phyloP scores from a whole-genome alignment of 176 grass and related monocot genomes.

The Musa acuminata region DNA sequence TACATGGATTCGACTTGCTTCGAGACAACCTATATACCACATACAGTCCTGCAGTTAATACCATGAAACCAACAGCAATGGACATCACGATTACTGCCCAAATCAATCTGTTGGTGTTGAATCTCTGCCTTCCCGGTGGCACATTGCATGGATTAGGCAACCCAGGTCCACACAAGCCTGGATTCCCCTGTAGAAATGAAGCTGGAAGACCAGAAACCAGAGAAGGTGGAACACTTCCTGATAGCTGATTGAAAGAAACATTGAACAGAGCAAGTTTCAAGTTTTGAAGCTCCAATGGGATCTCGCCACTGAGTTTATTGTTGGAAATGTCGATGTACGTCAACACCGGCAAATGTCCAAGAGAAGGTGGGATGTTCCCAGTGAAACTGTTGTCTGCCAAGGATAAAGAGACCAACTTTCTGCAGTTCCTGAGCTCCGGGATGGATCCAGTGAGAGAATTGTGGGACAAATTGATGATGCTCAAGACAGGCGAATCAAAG shows the following conservation, averaged over 20 bases:
- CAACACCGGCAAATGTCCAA: slow-evolving; percentile 49
- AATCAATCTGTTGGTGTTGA: slow-evolving; percentile 14
- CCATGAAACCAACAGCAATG: slow-evolving; percentile 19
- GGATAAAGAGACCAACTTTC: slow-evolving; percentile 59
- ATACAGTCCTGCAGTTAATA: slow-evolving; percentile 32
- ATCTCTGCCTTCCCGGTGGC: slow-evolving; percentile 10
- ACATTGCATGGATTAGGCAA: slow-evolving; percentile 31
- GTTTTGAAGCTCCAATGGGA: slow-evolving; percentile 43
- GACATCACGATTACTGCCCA: slow-evolving; percentile 30
- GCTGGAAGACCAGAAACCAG: slow-evolving; percentile 53
- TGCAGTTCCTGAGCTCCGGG: slow-evolving; percentile 44
- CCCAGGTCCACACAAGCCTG: slow-evolving; percentile 46
- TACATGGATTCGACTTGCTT: background rate
- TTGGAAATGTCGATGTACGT: slow-evolving; percentile 79
- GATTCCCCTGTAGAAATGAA: slow-evolving; percentile 58
- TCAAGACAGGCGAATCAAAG: slow-evolving; percentile 61
- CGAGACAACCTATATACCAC: slow-evolving; percentile 23
- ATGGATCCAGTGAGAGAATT: slow-evolving; percentile 46
- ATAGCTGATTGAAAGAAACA: slow-evolving; percentile 60
- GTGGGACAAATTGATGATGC: slow-evolving; percentile 61
- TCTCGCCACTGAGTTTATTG: slow-evolving; percentile 49
- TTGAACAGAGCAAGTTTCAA: slow-evolving; percentile 75
- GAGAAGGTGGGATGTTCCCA: slow-evolving; percentile 48
- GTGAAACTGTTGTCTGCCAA: slow-evolving; percentile 50
- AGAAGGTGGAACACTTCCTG: slow-evolving; percentile 46